Evolutionary conservation across 192 early-diverging fungal genomes (phyloP), one percentile per base, ranked within the genome.

Genomic region (Podila epicladia): DNA sequence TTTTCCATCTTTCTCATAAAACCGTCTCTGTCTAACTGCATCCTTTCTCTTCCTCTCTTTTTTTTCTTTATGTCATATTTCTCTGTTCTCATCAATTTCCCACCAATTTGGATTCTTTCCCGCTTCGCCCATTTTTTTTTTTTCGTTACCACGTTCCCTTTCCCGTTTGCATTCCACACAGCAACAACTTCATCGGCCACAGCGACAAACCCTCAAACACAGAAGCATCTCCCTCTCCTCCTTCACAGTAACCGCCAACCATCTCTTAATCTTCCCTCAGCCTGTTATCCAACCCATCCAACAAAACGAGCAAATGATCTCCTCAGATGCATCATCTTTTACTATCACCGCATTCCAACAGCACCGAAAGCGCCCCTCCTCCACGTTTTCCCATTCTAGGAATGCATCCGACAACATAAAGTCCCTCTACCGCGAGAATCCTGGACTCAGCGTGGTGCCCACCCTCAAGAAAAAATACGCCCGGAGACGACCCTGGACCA

Each of bases 401-500:
- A 37, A n/a, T 13, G 49, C 33, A 45, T 41, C 57, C 24, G 68
- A 78, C 37, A 33, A 41, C 32, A 32, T 61, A 19, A 33, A 61
- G 9, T 45, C 24, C 38, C n/a, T 33, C 15, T 33, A 41, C 58
- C 41, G 58, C 32, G 38, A 9, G 28, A 22, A 31, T 64, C 31
- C 49, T 51, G 51, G 20, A 35, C 41, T 48, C 35, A 26, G 28
- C 28, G 53, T 55, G 29, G 12, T 17, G 6, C 20, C 33, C 31
- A 45, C 31, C 37, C 33, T 58, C 33, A 55, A 65, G 17, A 33
- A 53, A 67, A 11, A 7, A 22, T 31, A 29, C 65, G 67, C n/a
- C 2, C 26, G 20, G n/a, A 31, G 37, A 29, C 33, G 58, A n/a
- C 75, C 65, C 22, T 80, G 77, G 77, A 73, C 77, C 17, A 80